Base-by-base conservation (phyloP, 129 eudicot genomes). In the Centella asiatica region DNA sequence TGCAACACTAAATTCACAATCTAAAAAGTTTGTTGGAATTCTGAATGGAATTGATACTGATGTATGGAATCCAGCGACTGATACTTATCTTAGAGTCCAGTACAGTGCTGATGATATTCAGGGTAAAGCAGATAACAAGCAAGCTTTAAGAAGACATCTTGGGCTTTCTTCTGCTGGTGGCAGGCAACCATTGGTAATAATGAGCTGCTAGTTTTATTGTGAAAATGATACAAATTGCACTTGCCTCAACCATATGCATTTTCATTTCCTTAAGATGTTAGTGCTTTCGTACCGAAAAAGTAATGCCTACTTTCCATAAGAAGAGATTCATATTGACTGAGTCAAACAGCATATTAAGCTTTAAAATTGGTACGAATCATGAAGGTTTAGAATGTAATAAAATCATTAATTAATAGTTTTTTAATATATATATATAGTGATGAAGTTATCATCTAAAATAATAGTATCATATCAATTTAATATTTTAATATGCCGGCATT, bases 21-120 rank as follows among this genome's bases (percentile, higher is more conserved):
- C 96, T 22, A 84, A 80, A 85, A 92, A 92, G 78, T 92, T 92
- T 74, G 86, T 82, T 23, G 99, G 99, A 60, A 80, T 92, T 66
- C 74, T 92, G 62, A 92, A 92, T 78, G 99, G 99, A 69, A 92
- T 92, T 61, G 99, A 92, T 65, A 84, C 92, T 20, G 99, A 87
- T 67, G 72, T 79, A 44, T 92, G 99, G 99, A 92, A 92, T 80
- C 99, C 99, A 49, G 88, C 96, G 22, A 87, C 95, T 62, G 99
- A 92, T 70, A 54, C 69, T 51, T 80, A 58, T 79, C 89, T 92
- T 53, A 75, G 81, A 51, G 90, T 76, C 46, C 99, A 87, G 77
- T 92, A 82, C 64, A 84, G 48, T 68, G 75, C 81, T 56, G 71
- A 60, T 29, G 96, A 92, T 67, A 77, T 87, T 65, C 86, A 74